Evolutionary conservation across 495 filamentous ascomycete genomes (phyloP).

Genomic region (Penicillium arizonense): DNA sequence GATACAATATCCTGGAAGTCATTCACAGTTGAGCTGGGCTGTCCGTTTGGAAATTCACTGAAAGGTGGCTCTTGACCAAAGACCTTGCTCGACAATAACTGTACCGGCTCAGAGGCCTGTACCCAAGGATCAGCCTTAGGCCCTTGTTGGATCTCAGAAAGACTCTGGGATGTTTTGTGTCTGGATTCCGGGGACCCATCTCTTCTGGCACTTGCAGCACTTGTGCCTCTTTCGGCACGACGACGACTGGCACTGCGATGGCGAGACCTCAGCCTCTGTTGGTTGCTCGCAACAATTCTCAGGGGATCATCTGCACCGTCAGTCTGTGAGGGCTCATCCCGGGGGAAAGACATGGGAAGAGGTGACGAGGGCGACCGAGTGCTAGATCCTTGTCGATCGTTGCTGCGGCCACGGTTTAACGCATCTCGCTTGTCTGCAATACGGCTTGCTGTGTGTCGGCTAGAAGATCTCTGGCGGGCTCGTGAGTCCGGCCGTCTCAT

Average conservation of each 20-base stretch:
- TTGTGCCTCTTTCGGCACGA: slow-evolving; percentile 46
- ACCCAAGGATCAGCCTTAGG: not conserved
- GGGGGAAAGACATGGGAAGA: slow-evolving; percentile 59
- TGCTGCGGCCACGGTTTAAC: slow-evolving; percentile 49
- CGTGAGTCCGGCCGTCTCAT: slow-evolving; percentile 37
- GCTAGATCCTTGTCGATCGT: slow-evolving; percentile 55
- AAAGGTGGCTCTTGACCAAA: slow-evolving; percentile 21
- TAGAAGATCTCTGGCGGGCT: slow-evolving; percentile 39
- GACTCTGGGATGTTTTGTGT: slow-evolving; percentile 20
- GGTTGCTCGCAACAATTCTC: slow-evolving; percentile 56
- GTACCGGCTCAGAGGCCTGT: slow-evolving; percentile 2
- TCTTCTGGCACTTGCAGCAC: slow-evolving; percentile 42
- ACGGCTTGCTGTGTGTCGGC: slow-evolving; percentile 45
- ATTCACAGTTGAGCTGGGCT: slow-evolving; percentile 14
- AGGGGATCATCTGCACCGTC: slow-evolving; percentile 57
- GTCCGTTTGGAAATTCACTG: slow-evolving; percentile 4
- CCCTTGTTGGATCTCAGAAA: slow-evolving; percentile 43
- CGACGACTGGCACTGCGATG: slow-evolving; percentile 52
- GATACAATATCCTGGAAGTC: slow-evolving; percentile 22
- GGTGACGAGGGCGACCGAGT: slow-evolving; percentile 79
- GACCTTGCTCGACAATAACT: slow-evolving; percentile 19
- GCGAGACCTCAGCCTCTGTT: slow-evolving; percentile 59
- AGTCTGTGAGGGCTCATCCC: slow-evolving; percentile 26
- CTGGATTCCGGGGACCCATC: slow-evolving; percentile 48
- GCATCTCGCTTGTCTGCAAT: slow-evolving; percentile 41